A percentile compares a stretch with the other conserved stretches of the same genome.
Evolutionary conservation across 805 yeast species (phyloP).

Genomic region (Kuraishia capsulata): DNA sequence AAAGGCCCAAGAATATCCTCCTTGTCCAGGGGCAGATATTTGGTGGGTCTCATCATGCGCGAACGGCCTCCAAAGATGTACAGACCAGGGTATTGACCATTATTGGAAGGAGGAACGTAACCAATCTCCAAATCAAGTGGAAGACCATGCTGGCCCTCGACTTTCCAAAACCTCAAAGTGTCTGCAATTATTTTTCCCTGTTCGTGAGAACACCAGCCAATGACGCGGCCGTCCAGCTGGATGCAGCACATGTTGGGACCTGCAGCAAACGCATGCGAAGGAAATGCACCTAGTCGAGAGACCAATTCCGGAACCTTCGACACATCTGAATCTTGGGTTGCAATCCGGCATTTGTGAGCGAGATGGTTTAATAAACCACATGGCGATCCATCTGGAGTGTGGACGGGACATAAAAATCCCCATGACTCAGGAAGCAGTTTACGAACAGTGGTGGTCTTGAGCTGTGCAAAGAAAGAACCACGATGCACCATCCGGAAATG

Average conservation of each 20-base stretch:
- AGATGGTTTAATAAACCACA: slow-evolving; percentile 97
- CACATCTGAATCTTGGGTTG: slow-evolving; percentile 71
- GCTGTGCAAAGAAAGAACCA: slow-evolving; percentile 97
- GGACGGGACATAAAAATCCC: slow-evolving; percentile 99
- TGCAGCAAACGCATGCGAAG: slow-evolving; percentile 72
- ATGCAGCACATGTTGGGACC: slow-evolving; percentile 88
- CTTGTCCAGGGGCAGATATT: slow-evolving; percentile 77
- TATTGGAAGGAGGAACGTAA: slow-evolving; percentile 88
- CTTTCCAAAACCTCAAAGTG: slow-evolving; percentile 87
- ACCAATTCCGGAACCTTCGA: slow-evolving; percentile 59
- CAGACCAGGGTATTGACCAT: slow-evolving; percentile 97
- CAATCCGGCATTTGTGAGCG: slow-evolving; percentile 87
- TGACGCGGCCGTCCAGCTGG: slow-evolving; percentile 83
- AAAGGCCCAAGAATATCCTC: slow-evolving; percentile 92
- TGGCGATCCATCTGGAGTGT: slow-evolving; percentile 99
- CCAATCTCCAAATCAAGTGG: slow-evolving; percentile 90
- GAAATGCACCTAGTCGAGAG: slow-evolving; percentile 68
- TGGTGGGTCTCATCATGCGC: slow-evolving; percentile 94
- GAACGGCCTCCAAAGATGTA: slow-evolving; percentile 87
- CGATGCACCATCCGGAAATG: slow-evolving; percentile 99
- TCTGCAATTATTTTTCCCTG: slow-evolving; percentile 84
- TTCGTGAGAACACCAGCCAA: slow-evolving; percentile 91
- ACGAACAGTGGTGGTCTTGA: slow-evolving; percentile 95
- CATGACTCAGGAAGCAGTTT: slow-evolving; percentile 95
- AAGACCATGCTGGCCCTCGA: slow-evolving; percentile 66